These are phyloP conservation scores for Aspergillus kassunensis DNA, from an alignment of 495 filamentous ascomycete genomes.

Conservation along the genomic window DNA sequence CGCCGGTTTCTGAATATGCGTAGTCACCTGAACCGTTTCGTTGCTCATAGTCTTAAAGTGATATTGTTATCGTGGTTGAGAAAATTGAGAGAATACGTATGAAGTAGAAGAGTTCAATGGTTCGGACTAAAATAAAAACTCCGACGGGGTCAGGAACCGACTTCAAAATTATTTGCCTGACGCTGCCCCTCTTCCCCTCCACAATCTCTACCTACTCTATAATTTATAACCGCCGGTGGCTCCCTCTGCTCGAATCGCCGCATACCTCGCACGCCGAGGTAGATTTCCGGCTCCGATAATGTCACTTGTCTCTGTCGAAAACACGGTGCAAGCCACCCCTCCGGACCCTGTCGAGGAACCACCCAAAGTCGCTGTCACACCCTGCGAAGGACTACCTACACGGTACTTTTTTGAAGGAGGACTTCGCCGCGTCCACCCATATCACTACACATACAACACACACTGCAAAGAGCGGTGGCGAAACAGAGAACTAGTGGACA, in stretches of 20 bases:
- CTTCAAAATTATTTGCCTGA: conserved; percentile 6
- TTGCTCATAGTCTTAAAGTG: background rate
- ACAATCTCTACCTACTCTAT: background rate
- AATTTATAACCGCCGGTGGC: conserved; percentile 42
- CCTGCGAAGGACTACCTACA: conserved; percentile 51
- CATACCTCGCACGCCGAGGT: conserved; percentile 55
- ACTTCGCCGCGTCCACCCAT: conserved; percentile 73
- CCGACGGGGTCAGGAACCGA: conserved; percentile 5
- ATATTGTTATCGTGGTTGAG: background rate
- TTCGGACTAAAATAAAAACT: background rate
- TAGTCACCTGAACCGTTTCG: background rate
- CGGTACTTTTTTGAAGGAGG: conserved; percentile 76
- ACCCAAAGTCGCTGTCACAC: conserved; percentile 55
- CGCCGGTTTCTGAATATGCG: conserved; percentile 3
- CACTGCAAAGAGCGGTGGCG: conserved; percentile 90
- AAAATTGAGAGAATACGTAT: background rate
- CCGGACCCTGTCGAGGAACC: conserved; percentile 35
- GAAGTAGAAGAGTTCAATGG: background rate
- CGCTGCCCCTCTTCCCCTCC: background rate
- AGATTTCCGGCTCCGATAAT: conserved; percentile 46
- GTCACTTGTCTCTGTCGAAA: conserved; percentile 51
- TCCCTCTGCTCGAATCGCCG: conserved; percentile 55
- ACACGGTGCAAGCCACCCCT: conserved; percentile 27
- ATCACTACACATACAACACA: conserved; percentile 92
- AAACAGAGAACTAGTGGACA: conserved; percentile 67